phyloP scores from a whole-genome alignment of 768 basidiomycete genomes.

The Phanerochaete sordida region DNA sequence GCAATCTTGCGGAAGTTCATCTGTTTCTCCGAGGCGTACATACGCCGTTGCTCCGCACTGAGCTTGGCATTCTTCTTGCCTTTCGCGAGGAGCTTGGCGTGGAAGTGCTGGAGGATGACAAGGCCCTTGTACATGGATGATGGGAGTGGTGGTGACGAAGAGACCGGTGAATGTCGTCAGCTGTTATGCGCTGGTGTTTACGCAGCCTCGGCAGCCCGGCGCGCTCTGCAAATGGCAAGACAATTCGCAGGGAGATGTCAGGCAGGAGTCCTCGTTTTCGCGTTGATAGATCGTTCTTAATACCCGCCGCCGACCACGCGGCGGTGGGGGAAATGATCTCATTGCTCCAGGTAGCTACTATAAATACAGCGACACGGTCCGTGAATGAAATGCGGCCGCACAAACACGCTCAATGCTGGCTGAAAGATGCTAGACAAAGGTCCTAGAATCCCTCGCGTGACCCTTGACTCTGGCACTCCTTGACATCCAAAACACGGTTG shows the following conservation, averaged over 20 bases:
- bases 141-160: neutral
- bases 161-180: no score
- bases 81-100: neutral
- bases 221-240: no score
- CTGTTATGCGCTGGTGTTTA: no score
- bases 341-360: no score
- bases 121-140: neutral
- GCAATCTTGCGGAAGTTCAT: constrained; percentile 56
- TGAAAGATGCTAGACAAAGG: constrained; percentile 29
- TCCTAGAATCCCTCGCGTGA: constrained; percentile 37
- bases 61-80: neutral
- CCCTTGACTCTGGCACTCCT: constrained; percentile 27
- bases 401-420: neutral
- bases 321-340: no score
- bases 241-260: no score
- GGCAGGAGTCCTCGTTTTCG: no score
- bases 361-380: no score
- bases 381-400: no score
- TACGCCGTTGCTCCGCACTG: constrained; percentile 32
- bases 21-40: constrained; percentile 51
- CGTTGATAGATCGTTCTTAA: no score
- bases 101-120: neutral
- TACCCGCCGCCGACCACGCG: no score
- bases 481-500: constrained; percentile 53
- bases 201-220: no score